Percentiles rank a stretch among this genome's conserved stretches.
Conservation (phyloP, 306 rosid species). For the Citrullus mucosospermus region DNA sequence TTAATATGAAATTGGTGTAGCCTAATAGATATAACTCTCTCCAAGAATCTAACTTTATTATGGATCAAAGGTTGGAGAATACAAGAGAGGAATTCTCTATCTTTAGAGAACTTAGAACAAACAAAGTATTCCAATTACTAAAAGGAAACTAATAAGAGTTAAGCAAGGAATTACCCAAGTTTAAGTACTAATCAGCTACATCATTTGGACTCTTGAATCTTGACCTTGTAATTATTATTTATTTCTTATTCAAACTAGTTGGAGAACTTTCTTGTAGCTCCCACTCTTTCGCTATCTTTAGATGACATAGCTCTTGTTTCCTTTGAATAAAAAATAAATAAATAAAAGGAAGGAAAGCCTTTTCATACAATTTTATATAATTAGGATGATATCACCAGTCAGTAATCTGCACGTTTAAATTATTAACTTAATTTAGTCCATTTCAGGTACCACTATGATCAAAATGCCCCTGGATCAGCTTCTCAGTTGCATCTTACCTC, state of each 20-base stretch:
- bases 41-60: neutral
- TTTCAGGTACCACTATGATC: conserved; percentile 73
- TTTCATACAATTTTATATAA: neutral
- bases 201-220: neutral
- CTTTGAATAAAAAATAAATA: neutral
- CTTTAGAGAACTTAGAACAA: neutral
- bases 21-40: no score
- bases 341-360: neutral
- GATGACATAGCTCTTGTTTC: neutral
- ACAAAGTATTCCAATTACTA: neutral
- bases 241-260: neutral
- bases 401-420: neutral
- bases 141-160: neutral
- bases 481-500: conserved; percentile 83
- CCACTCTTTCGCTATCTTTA: neutral
- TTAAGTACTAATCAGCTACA: neutral
- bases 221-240: neutral
- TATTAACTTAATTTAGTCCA: neutral
- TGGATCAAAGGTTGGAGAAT: neutral
- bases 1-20: no score
- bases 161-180: neutral
- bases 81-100: neutral
- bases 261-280: neutral
- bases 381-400: neutral
- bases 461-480: conserved; percentile 67